Conservation (phyloP, 2,329 filamentous ascomycete species). For the Colletotrichum brevisporum region DNA sequence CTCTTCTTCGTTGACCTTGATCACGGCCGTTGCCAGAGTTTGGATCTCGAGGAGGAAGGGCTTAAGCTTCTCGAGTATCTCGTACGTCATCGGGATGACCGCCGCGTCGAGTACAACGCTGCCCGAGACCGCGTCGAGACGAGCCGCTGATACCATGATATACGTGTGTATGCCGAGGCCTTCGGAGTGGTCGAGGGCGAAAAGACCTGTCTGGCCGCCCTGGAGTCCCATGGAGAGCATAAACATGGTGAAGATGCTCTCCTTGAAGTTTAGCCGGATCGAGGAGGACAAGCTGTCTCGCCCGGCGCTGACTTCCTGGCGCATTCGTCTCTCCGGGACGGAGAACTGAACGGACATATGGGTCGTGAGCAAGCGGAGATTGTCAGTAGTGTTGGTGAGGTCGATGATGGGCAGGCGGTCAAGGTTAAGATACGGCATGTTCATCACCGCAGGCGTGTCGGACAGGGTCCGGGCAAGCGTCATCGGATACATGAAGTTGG, state of each 20-base stretch:
- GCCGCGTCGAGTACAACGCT: conserved; percentile 63
- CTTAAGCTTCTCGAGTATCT: conserved; percentile 52
- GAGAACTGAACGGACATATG: conserved; percentile 59
- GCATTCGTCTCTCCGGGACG: conserved; percentile 54
- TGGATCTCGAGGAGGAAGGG: conserved; percentile 56
- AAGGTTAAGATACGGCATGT: conserved; percentile 59
- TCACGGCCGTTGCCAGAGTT: conserved; percentile 52
- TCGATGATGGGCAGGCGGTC: conserved; percentile 60
- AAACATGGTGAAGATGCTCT: conserved; percentile 63
- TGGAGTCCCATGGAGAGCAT: conserved; percentile 61
- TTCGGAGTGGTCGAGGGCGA: conserved; percentile 55
- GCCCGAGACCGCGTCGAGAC: conserved; percentile 58
- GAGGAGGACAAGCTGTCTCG: conserved; percentile 46
- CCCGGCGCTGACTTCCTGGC: conserved; percentile 45
- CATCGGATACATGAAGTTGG: conserved; percentile 56
- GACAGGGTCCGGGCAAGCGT: conserved; percentile 43
- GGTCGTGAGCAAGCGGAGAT: conserved; percentile 54
- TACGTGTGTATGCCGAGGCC: conserved; percentile 57
- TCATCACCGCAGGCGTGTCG: conserved; percentile 53
- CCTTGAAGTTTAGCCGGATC: conserved; percentile 61
- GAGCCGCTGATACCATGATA: conserved; percentile 58
- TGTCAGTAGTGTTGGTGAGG: conserved; percentile 50
- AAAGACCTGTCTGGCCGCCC: conserved; percentile 59
- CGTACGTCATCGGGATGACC: conserved; percentile 58
- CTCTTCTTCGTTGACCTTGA: conserved; percentile 67